Evolutionary conservation across 176 grass and related monocot genomes (phyloP).

Genomic region (Eleusine coracana): DNA sequence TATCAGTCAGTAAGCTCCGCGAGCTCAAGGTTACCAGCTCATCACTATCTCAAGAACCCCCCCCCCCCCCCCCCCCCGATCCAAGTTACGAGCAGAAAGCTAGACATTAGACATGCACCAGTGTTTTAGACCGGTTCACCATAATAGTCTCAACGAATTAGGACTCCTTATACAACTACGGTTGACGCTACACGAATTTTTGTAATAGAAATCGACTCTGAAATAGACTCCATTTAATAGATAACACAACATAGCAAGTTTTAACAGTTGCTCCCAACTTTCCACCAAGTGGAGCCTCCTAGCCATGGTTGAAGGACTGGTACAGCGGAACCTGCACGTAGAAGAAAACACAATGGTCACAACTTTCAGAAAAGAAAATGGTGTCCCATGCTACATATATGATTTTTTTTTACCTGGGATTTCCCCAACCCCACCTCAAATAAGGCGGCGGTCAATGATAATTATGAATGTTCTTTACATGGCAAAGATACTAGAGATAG

Average conservation of each 20-base stretch:
- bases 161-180: conserved; percentile 50
- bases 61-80: neutral
- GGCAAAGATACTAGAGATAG: neutral
- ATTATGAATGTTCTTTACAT: neutral
- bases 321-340: conserved; percentile 78
- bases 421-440: too few relatives aligned
- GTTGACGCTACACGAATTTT: conserved; percentile 37
- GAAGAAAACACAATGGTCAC: neutral
- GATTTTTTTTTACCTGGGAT: too few relatives aligned
- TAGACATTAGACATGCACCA: neutral
- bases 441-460: neutral
- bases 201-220: conserved; percentile 22
- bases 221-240: conserved; percentile 39
- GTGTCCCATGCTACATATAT: too few relatives aligned
- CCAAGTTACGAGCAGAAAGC: neutral
- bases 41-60: neutral
- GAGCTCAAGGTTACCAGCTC: neutral
- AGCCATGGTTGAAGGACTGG: conserved; percentile 90
- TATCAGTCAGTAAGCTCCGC: neutral
- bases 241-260: conserved; percentile 42
- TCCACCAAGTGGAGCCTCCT: conserved; percentile 40
- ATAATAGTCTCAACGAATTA: conserved; percentile 44
- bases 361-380: neutral
- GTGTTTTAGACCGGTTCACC: conserved; percentile 39
- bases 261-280: conserved; percentile 32